phyloP scores from a whole-genome alignment of 2,329 filamentous ascomycete species.

The Fusarium chaquense region DNA sequence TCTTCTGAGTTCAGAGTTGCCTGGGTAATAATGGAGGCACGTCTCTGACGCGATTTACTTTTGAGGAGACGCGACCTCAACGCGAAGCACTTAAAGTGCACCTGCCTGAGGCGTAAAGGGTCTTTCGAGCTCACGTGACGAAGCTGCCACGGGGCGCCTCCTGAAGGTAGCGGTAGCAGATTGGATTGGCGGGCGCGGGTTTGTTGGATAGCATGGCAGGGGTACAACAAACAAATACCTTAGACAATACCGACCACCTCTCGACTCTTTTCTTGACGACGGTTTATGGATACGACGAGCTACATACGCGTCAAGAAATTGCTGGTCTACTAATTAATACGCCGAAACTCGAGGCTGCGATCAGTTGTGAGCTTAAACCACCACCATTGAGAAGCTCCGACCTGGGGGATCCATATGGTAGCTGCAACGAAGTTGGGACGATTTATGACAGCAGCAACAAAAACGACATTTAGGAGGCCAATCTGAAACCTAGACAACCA shows the following conservation, averaged over 20 bases:
- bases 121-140: constrained; percentile 49
- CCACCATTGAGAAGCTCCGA: constrained; percentile 37
- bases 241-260: constrained; percentile 40
- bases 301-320: constrained; percentile 17
- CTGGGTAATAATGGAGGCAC: constrained; percentile 51
- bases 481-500: constrained; percentile 46
- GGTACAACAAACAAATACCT: constrained; percentile 39
- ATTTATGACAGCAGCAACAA: constrained; percentile 29
- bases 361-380: constrained; percentile 38
- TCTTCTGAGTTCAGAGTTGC: constrained; percentile 46
- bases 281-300: constrained; percentile 42
- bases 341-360: constrained; percentile 20
- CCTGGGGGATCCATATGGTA: constrained; percentile 30
- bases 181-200: constrained; percentile 42
- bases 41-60: constrained; percentile 53
- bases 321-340: constrained; percentile 16
- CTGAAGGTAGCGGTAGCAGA: constrained; percentile 42
- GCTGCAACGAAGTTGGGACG: constrained; percentile 38
- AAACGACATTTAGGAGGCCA: constrained; percentile 17
- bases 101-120: constrained; percentile 51
- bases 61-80: constrained; percentile 54
- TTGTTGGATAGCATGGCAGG: constrained; percentile 41
- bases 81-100: constrained; percentile 56
- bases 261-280: constrained; percentile 19
- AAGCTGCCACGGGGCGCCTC: constrained; percentile 41